A percentile compares a stretch with the other conserved stretches of the same genome.
These are phyloP conservation scores for Talinum fruticosum DNA, from an alignment of 148 eudicot genomes.

Conservation along the genomic window DNA sequence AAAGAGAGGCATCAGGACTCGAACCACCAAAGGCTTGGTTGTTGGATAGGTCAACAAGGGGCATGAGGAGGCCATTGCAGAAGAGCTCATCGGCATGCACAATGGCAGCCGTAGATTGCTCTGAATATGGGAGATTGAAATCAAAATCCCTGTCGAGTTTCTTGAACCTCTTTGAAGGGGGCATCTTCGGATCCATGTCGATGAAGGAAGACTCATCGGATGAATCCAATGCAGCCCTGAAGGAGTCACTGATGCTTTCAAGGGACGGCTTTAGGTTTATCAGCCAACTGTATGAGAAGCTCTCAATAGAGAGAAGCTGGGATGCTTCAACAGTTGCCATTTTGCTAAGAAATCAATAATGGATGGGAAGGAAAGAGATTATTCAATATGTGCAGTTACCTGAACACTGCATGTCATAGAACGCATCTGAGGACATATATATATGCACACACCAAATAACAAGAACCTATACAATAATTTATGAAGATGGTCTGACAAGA, in stretches of 20 bases:
- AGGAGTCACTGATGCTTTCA: constrained; percentile 54
- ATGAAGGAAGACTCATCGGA: constrained; percentile 65
- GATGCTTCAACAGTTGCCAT: constrained; percentile 41
- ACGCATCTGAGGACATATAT: constrained; percentile 20
- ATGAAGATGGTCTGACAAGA: constrained; percentile 20
- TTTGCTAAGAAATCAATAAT: neutral
- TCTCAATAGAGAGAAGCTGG: constrained; percentile 68
- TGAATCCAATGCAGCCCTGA: constrained; percentile 53
- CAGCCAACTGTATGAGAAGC: constrained; percentile 82
- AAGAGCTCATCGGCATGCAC: constrained; percentile 74
- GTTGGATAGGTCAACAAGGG: constrained; percentile 38
- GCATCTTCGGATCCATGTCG: constrained; percentile 80
- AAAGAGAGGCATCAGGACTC: constrained; percentile 20
- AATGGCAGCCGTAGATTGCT: constrained; percentile 35
- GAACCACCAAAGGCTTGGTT: constrained; percentile 25
- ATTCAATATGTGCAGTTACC: constrained; percentile 18
- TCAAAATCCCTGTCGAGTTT: constrained; percentile 45
- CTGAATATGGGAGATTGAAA: constrained; percentile 47
- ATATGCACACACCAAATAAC: constrained; percentile 24
- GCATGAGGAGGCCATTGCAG: constrained; percentile 57
- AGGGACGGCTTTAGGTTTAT: constrained; percentile 62
- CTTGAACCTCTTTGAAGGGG: constrained; percentile 72
- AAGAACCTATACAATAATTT: constrained; percentile 25
- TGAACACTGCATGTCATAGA: constrained; percentile 24
- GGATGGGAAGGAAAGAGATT: neutral